Conservation (phyloP, 106 monocot species). For the Platanthera zijinensis region DNA sequence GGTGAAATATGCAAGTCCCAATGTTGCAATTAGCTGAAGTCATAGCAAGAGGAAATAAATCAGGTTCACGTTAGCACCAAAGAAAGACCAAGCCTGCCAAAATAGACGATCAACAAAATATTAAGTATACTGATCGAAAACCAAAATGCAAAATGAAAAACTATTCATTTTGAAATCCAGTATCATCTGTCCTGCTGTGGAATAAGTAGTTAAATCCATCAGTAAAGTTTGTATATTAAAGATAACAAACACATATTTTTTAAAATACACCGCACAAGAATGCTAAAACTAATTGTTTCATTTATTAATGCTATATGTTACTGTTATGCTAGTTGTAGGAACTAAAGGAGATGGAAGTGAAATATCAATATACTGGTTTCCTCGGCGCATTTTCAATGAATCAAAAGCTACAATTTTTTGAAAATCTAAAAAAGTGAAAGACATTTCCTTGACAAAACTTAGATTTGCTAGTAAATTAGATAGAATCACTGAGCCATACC, state of each 20-base stretch:
- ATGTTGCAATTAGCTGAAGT: too few relatives aligned
- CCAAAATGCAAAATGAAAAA: not conserved
- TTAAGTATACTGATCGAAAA: not conserved
- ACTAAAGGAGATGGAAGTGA: too few relatives aligned
- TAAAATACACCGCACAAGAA: not conserved
- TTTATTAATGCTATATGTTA: too few relatives aligned
- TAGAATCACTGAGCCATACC: constrained; percentile 2
- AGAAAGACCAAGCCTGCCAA: constrained; percentile 50
- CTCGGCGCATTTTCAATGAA: too few relatives aligned
- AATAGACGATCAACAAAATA: constrained; percentile 23
- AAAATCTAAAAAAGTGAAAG: too few relatives aligned
- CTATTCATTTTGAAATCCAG: constrained; percentile 1
- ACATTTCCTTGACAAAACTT: too few relatives aligned
- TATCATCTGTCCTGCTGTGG: constrained; percentile 1
- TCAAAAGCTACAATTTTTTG: too few relatives aligned
- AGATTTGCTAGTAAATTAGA: not conserved
- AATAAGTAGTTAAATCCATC: not conserved
- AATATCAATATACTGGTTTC: too few relatives aligned
- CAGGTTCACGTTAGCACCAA: constrained; percentile 52
- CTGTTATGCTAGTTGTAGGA: too few relatives aligned
- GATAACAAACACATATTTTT: not conserved
- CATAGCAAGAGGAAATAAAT: constrained; percentile 39
- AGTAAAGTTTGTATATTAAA: constrained; percentile 1
- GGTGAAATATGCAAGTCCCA: constrained; percentile 4
- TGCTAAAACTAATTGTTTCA: not conserved